phyloP scores from a whole-genome alignment of 2,329 filamentous ascomycete genomes.

The Epichloe amarillans region DNA sequence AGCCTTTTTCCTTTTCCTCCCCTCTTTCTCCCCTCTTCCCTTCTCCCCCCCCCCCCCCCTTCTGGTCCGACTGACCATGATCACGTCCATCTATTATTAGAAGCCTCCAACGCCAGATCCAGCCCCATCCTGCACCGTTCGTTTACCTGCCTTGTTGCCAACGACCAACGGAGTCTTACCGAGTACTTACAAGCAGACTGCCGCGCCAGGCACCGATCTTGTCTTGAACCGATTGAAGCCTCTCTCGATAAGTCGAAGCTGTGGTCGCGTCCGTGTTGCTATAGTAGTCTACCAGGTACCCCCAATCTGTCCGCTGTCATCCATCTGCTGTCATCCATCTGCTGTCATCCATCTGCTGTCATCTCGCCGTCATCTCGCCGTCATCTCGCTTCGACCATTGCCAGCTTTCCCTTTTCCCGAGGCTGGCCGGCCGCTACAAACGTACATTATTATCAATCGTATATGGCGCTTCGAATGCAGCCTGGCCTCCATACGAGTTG shows the following conservation, averaged over 20 bases:
- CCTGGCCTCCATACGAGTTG: background rate
- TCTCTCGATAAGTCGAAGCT: no score
- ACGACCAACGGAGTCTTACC: no score
- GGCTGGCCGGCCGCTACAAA: background rate
- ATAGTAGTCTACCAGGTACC: no score
- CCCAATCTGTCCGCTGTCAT: background rate
- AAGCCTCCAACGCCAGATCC: constrained; percentile 35
- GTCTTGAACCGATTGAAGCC: background rate
- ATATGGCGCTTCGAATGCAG: background rate
- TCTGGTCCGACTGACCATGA: constrained; percentile 24
- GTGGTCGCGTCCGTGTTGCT: no score
- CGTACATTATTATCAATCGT: background rate
- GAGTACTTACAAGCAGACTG: no score
- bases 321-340: background rate
- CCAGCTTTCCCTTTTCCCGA: background rate
- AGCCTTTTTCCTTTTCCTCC: constrained; percentile 2
- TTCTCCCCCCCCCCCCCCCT: no score
- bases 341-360: background rate
- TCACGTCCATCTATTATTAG: constrained; percentile 39
- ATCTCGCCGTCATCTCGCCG: background rate
- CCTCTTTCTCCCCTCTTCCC: constrained; percentile 12
- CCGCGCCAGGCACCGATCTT: no score
- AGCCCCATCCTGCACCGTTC: constrained; percentile 26
- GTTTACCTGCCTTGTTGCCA: background rate
- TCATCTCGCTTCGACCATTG: background rate